Evolutionary conservation across 208 protist genomes (phyloP), one percentile per base, ranked within the genome.

Genomic region (Acanthamoeba culbertsoni): DNA sequence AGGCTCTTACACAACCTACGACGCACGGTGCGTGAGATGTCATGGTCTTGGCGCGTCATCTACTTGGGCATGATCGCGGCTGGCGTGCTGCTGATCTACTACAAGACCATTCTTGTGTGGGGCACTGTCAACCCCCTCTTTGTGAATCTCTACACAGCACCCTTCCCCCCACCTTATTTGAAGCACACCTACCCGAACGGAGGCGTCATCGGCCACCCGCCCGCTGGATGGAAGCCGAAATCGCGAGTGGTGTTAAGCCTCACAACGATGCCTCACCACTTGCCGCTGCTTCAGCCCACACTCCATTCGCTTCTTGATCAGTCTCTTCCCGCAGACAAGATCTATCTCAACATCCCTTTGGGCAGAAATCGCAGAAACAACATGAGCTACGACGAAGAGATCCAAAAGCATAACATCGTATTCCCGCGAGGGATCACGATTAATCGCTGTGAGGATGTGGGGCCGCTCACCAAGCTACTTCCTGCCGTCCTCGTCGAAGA

Each of bases 71-170:
- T 46, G 43, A 82, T 82, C 43, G 1, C 53, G 37, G 23, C 45
- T 14, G 71, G 71, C 43, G 18, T 46, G 42, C 31, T 82, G 71
- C 71, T 82, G 6, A 43, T 82, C 43, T 82, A 82, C 43, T 82
- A 82, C 71, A 82, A 82, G 71, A 82, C 71, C 42, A 53, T 82
- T 18, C 71, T 82, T 20, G 71, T 82, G 31, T 82, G 71, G 71
- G 71, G 71, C 71, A 82, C 71, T 2, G 71, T 82, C 43, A 82
- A 82, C 43, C 71, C 71, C 42, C 7, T 82, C 71, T 82, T 82
- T 43, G 71, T 82, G 26, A 45, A 35, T 43, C 28, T 51, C 42
- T 82, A 82, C 71, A 82, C 71, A 1, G 6, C 4, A 28, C 71
- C 71, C 71, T 82, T 37, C 43, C 71, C 71, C 5, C 71, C 71